These are phyloP conservation scores for Penicillium vulpinum DNA, from an alignment of 2,329 filamentous ascomycete species.

Conservation along the genomic window DNA sequence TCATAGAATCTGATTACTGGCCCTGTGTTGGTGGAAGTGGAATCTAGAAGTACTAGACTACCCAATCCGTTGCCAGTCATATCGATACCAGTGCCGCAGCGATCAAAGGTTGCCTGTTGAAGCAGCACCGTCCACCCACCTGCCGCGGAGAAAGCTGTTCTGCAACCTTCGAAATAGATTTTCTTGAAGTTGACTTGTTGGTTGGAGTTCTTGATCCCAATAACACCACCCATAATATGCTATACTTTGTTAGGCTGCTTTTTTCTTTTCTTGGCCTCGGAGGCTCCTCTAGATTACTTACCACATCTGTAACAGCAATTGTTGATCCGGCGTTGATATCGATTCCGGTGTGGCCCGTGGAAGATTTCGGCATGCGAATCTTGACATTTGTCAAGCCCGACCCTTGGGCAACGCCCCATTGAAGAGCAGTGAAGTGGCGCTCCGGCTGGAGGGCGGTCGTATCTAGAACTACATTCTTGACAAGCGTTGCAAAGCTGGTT, in stretches of 20 bases:
- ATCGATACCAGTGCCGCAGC: constrained; percentile 30
- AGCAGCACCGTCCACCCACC: constrained; percentile 32
- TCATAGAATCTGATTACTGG: constrained; percentile 28
- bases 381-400: constrained; percentile 34
- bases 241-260: constrained; percentile 10
- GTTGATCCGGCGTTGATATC: constrained; percentile 27
- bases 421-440: constrained; percentile 28
- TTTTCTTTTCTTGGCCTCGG: neutral
- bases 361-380: constrained; percentile 34
- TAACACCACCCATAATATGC: constrained; percentile 29
- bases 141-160: constrained; percentile 47
- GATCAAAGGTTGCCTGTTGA: constrained; percentile 30
- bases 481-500: constrained; percentile 33
- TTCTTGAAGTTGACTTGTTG: constrained; percentile 47
- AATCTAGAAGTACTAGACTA: constrained; percentile 32
- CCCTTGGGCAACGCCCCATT: constrained; percentile 39
- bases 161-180: constrained; percentile 61
- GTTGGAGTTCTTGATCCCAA: constrained; percentile 32
- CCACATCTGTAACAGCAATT: constrained; percentile 30
- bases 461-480: constrained; percentile 38
- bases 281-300: constrained; percentile 8
- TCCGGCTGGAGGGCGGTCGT: constrained; percentile 24
- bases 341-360: constrained; percentile 32
- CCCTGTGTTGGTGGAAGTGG: constrained; percentile 25
- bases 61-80: constrained; percentile 30